Base-by-base conservation (phyloP, 78 protist genomes). In the Speleostelium caveatum region DNA sequence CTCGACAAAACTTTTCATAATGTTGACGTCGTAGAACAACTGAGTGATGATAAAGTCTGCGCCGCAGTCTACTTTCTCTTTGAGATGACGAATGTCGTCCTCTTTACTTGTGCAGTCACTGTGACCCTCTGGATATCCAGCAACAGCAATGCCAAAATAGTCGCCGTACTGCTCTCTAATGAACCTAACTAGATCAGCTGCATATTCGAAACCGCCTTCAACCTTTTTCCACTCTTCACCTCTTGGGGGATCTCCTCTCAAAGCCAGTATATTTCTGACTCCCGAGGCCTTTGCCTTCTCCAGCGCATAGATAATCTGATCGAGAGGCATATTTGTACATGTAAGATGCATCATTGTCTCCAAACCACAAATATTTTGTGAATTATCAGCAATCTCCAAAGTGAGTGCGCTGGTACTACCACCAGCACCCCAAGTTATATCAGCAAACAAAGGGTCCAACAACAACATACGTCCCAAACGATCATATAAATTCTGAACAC, bases 41-140 rank as follows among this genome's bases (percentile, higher is more conserved):
- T 98, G 99, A 7, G 99, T 97, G 89, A 98, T 93, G 83, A 98
- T 87, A 66, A 88, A 28, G 58, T 98, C 99, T 8, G 98, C 99
- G 16, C 99, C 99, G 1, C 98, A 98, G 24, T 96, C 99, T 17
- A 97, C 95, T 63, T 98, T 98, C n/a, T 51, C 90, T 86, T 95
- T 94, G 16, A 98, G 75, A 59, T 91, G 63, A 19, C 24, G 26
- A 39, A 97, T 60, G 22, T 94, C 97, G 24, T 62, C 80, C 36
- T 95, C 96, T 38, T 58, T 69, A 2, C 53, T 14, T 10, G 28
- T 72, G 26, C 72, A 2, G 16, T 96, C 98, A 4, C 93, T 75
- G 95, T 98, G 98, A 2, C 96, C 95, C 63, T 96, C 97, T 28
- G 99, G 99, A 63, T 98, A 98, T 35, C 91, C 98, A 6, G 99